A percentile compares a stretch with the other conserved stretches of the same genome.
These are phyloP conservation scores for Miamiensis avidus DNA, from an alignment of 169 alveolate genomes.

Conservation along the genomic window DNA sequence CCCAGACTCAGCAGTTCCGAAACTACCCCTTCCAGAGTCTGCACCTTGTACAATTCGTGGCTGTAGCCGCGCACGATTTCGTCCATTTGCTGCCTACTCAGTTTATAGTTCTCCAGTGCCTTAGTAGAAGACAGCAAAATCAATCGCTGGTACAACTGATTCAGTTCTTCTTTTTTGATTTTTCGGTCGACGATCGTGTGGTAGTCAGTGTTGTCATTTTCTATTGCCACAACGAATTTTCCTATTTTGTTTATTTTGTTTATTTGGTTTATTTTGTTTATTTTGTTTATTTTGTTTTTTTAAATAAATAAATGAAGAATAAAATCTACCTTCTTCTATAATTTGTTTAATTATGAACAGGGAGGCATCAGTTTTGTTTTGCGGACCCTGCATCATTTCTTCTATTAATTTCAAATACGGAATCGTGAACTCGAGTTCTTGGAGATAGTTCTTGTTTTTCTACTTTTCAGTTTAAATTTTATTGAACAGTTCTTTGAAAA, in stretches of 20 bases:
- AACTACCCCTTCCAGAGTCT: background rate
- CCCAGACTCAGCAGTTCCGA: background rate
- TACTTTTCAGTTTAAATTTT: background rate
- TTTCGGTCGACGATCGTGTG: background rate
- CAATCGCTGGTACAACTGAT: background rate
- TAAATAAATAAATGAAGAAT: too few relatives aligned
- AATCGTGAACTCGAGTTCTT: background rate
- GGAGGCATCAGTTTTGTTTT: background rate
- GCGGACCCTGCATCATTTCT: background rate
- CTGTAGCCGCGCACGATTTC: background rate
- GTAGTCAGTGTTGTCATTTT: background rate
- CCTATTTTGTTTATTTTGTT: background rate
- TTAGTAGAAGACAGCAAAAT: background rate
- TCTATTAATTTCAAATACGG: background rate
- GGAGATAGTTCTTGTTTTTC: too few relatives aligned
- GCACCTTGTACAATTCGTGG: background rate
- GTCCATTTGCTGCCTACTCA: background rate
- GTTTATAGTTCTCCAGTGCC: background rate
- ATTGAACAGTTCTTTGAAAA: background rate
- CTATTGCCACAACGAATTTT: background rate
- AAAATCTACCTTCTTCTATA: background rate
- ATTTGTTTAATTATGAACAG: too few relatives aligned
- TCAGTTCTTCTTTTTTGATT: background rate
- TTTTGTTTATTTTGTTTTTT: too few relatives aligned
- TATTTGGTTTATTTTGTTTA: too few relatives aligned